phyloP scores from a whole-genome alignment of 2,329 filamentous ascomycete genomes.

The Ramularia collo-cygni region DNA sequence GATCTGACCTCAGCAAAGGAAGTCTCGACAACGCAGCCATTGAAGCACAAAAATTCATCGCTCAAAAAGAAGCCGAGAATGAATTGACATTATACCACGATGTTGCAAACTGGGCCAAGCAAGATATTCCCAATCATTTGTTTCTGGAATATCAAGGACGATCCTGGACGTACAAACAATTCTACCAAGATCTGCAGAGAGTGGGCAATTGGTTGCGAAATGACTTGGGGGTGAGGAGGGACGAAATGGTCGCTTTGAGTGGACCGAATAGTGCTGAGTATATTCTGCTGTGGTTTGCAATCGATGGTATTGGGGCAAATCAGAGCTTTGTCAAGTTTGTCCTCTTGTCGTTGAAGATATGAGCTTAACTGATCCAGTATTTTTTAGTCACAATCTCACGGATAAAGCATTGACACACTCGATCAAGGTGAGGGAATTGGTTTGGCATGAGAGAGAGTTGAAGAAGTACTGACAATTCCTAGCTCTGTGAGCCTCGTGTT shows the following conservation, averaged over 20 bases:
- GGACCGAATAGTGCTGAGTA: conserved; percentile 31
- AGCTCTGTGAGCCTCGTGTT: conserved; percentile 23
- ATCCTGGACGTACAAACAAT: conserved; percentile 64
- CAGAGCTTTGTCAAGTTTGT: conserved; percentile 27
- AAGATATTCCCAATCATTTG: conserved; percentile 15
- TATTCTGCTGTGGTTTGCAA: conserved; percentile 33
- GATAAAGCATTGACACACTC: conserved; percentile 30
- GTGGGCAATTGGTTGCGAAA: conserved; percentile 69
- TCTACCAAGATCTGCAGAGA: conserved; percentile 60
- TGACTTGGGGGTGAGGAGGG: conserved; percentile 36
- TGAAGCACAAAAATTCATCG: conserved; percentile 20
- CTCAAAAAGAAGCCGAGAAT: conserved; percentile 13
- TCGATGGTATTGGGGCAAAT: conserved; percentile 52
- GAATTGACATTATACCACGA: conserved; percentile 22
- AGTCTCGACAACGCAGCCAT: conserved; percentile 18
- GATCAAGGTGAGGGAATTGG: conserved; percentile 25
- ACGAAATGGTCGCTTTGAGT: conserved; percentile 30
- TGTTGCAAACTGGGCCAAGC: conserved; percentile 20
- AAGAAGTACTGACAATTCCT: neutral
- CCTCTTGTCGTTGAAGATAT: no score
- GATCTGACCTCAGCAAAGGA: conserved; percentile 48
- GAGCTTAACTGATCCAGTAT: no score
- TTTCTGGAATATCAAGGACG: conserved; percentile 25
- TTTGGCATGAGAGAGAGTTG: neutral
- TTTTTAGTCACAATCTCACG: conserved; percentile 23